These are phyloP conservation scores for Oryza coarctata DNA, from an alignment of 176 grass and related monocot genomes.

Conservation along the genomic window DNA sequence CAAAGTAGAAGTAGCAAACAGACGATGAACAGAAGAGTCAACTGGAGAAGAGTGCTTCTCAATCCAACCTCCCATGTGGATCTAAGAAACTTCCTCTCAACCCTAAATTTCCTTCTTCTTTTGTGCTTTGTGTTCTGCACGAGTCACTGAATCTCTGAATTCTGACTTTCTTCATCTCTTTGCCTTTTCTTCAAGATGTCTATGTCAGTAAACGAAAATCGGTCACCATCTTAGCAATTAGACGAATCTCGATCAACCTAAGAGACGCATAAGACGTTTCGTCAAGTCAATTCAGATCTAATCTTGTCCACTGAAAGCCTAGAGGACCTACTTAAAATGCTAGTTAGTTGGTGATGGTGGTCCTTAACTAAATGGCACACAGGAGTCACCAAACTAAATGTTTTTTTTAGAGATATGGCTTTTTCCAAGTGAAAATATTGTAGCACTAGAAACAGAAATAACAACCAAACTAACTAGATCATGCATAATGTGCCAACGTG, in stretches of 20 bases:
- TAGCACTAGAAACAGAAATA: constrained; percentile 7
- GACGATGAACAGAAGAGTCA: constrained; percentile 28
- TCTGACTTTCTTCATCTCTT: background rate
- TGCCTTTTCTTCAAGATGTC: constrained; percentile 6
- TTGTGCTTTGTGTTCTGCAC: background rate
- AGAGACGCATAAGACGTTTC: constrained; percentile 24
- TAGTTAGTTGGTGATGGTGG: constrained; percentile 31
- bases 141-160: constrained; percentile 3
- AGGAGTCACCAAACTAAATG: constrained; percentile 4
- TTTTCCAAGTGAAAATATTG: constrained; percentile 1
- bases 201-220: background rate
- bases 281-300: constrained; percentile 49
- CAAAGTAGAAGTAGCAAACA: background rate
- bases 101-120: constrained; percentile 21
- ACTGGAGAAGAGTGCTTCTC: constrained; percentile 54
- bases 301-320: constrained; percentile 20
- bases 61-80: constrained; percentile 41
- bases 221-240: constrained; percentile 3
- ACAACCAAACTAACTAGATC: background rate
- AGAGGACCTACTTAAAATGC: constrained; percentile 31
- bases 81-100: constrained; percentile 31
- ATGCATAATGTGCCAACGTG: background rate
- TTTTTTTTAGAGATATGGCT: background rate
- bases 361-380: constrained; percentile 25
- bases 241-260: constrained; percentile 5